Conservation (phyloP, 306 rosid species). For the Sphenostylis stenocarpa region DNA sequence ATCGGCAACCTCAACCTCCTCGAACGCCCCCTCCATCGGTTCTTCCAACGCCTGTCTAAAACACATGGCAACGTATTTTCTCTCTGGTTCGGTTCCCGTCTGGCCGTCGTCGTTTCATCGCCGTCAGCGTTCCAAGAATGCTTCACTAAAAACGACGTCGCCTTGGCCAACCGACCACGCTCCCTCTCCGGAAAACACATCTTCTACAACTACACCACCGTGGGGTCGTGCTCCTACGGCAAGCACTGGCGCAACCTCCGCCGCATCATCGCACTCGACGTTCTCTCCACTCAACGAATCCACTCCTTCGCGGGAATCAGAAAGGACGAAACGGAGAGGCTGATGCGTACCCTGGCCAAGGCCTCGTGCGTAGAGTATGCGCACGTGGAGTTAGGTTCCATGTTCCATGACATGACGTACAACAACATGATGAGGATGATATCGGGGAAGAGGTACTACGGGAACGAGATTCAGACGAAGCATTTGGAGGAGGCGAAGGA, state of each 20-base stretch:
- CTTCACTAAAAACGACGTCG: no score
- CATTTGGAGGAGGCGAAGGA: slow-evolving; percentile 41
- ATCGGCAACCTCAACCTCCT: no score
- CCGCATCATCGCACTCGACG: slow-evolving; percentile 46
- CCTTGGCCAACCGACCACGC: no score
- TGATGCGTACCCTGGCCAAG: slow-evolving; percentile 10
- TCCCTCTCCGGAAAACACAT: no score
- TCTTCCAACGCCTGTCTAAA: no score
- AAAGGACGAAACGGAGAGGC: slow-evolving; percentile 36
- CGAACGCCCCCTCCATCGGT: no score
- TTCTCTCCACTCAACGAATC: slow-evolving; percentile 48
- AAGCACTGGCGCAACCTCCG: slow-evolving; percentile 77
- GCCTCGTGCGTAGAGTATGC: neutral
- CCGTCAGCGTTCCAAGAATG: no score
- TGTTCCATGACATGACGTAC: slow-evolving; percentile 39
- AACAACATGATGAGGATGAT: slow-evolving; percentile 48
- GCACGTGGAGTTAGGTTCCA: slow-evolving; percentile 32
- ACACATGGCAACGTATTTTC: no score
- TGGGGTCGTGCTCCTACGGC: slow-evolving; percentile 37
- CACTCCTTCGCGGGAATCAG: slow-evolving; percentile 32
- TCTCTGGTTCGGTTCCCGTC: no score
- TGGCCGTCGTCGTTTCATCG: no score
- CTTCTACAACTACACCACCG: slow-evolving; percentile 51
- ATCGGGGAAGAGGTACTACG: slow-evolving; percentile 43
- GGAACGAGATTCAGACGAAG: slow-evolving; percentile 27